Conservation (phyloP, 129 eudicot species). For the Tagetes patula region DNA sequence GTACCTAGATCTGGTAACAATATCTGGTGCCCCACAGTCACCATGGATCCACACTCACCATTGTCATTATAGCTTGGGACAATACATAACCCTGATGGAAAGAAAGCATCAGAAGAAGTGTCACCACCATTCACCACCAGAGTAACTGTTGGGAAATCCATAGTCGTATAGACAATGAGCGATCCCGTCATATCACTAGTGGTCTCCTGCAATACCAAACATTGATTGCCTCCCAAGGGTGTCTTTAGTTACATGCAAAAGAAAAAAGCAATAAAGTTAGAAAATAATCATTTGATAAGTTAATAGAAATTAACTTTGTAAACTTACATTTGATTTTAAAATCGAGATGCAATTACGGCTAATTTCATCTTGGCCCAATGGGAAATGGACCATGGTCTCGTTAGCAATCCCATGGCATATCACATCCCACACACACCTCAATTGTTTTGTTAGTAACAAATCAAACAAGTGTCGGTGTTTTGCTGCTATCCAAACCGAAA, state of each 20-base stretch:
- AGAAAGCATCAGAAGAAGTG: slow-evolving; percentile 16
- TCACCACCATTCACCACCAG: slow-evolving; percentile 6
- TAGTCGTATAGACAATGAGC: slow-evolving; percentile 23
- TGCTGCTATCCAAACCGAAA: slow-evolving; percentile 20
- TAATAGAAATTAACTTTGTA: not conserved
- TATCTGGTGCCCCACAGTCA: slow-evolving; percentile 26
- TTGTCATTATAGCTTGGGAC: slow-evolving; percentile 15
- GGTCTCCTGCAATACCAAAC: slow-evolving; percentile 14
- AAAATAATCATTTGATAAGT: not conserved
- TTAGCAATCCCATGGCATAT: slow-evolving; percentile 9
- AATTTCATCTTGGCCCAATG: slow-evolving; percentile 20
- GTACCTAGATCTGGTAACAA: not conserved
- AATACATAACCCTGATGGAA: slow-evolving; percentile 27
- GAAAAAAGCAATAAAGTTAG: not conserved
- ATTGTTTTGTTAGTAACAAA: slow-evolving; percentile 10
- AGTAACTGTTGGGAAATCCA: slow-evolving; percentile 6
- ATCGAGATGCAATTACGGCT: slow-evolving; percentile 18
- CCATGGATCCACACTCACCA: slow-evolving; percentile 25
- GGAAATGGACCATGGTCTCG: slow-evolving; percentile 10
- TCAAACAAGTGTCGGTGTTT: slow-evolving; percentile 20
- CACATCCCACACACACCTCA: slow-evolving; percentile 29
- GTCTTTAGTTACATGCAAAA: slow-evolving; percentile 1
- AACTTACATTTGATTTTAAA: slow-evolving; percentile 13
- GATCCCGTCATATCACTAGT: slow-evolving; percentile 26
- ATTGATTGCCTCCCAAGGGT: not conserved